Evolutionary conservation across 768 basidiomycete species (phyloP), one percentile per base, ranked within the genome.

Genomic region (Russula dissimulans): DNA sequence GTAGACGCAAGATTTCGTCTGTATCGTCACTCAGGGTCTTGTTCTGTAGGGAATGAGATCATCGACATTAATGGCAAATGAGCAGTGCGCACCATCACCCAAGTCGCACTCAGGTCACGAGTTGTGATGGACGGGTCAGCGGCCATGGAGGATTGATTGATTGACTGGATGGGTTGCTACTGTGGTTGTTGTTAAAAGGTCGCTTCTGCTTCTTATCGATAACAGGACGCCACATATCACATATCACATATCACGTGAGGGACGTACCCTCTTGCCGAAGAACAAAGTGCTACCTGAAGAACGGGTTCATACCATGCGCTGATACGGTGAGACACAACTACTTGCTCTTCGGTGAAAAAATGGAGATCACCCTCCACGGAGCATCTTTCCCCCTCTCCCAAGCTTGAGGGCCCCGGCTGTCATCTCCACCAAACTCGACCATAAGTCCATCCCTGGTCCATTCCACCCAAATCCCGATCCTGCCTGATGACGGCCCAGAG

Each of bases 381-480:
- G 89, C 87, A 65, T 89, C 88, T 63, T 87, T 91, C 7, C 90
- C 91, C 61, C 80, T 79, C 67, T 93, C 91, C 91, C 91, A 93
- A 64, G 89, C 91, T 63, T 88, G 84, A 6, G 88, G 86, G 2
- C 91, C 90, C 59, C 79, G 80, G 12, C 87, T 84, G 61, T 89
- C 83, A 50, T 81, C 80, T 1, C 89, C 90, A 0, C 87, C 89
- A 69, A 91, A 90, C 67, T 93, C 91, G 12, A 91, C 80, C 89
- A 93, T 90, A 39, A 93, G 69, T 2, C 90, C 91, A 61, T 86
- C 80, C 66, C 75, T 79, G 31, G 83, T 78, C 94, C 93, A 97
- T 72, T 97, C 92, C 65, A 92, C 89, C 91, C 92, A 97, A 65
- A 95, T 91, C 32, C 86, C 86, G 65, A 95, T 89, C 36, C 87